These are phyloP conservation scores for Bolboschoenoplectus hybrid DNA, from an alignment of 202 grass and related monocot genomes.

Conservation along the genomic window DNA sequence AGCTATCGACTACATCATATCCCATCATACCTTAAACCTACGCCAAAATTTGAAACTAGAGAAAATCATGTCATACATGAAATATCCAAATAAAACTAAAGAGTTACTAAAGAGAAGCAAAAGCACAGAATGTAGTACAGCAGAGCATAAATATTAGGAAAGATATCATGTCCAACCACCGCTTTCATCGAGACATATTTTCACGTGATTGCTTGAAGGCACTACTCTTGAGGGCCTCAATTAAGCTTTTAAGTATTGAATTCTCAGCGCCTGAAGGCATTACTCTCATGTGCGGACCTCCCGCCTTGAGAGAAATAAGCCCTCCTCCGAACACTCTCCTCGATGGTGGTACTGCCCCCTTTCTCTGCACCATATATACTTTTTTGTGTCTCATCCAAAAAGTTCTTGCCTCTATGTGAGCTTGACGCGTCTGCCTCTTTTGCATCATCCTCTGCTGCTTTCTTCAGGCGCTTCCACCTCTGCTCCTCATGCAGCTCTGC, in stretches of 20 bases:
- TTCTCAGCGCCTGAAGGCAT: conserved; percentile 83
- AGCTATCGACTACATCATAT: neutral
- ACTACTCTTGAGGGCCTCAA: neutral
- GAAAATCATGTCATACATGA: neutral
- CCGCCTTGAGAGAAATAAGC: conserved; percentile 87
- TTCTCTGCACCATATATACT: conserved; percentile 87
- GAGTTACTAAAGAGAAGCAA: neutral
- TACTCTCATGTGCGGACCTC: conserved; percentile 60
- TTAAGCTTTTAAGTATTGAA: neutral
- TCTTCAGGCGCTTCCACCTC: conserved; percentile 89
- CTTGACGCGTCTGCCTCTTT: conserved; percentile 49
- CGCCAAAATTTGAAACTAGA: neutral
- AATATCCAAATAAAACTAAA: conserved; percentile 10
- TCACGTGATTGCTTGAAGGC: neutral
- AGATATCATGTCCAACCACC: neutral
- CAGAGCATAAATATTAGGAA: neutral
- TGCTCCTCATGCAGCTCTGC: conserved; percentile 93
- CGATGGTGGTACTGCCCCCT: conserved; percentile 80
- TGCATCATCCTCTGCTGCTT: conserved; percentile 63
- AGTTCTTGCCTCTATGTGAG: conserved; percentile 71
- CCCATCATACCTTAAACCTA: neutral
- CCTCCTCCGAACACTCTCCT: conserved; percentile 90
- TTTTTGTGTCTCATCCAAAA: conserved; percentile 77
- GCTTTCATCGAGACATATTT: neutral
- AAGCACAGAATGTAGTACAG: conserved; percentile 22